Evolutionary conservation across 2,329 filamentous ascomycete species (phyloP), one percentile per base, ranked within the genome.

Genomic region (Epichloe scottii): DNA sequence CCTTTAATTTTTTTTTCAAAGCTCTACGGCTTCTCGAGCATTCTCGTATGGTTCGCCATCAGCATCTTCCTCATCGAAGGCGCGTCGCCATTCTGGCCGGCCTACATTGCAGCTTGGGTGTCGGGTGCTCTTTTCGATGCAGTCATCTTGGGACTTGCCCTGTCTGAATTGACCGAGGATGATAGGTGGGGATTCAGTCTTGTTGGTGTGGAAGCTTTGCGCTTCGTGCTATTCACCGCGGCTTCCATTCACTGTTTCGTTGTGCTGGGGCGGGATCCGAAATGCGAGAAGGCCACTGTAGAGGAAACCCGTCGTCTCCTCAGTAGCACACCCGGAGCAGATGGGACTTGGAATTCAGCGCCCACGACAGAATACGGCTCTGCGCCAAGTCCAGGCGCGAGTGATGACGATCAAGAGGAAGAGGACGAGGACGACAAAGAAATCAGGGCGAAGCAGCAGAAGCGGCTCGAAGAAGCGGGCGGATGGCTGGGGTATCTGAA

Each of bases 401-500:
- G 56, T 3, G 55, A 55, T 5, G 56, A 52, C 14, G 49, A 51
- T 19, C 23, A 51, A 2, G 52, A 54, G 8, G 48, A 48, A 3
- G 54, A 57, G 11, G 55, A 58, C 6, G 57, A 57, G 21, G 56
- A 56, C n/a, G 53, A 55, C 38, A 55, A 56, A 14, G 54, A 59
- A 43, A 59, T 62, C 26, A 59, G 58, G 48, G 51, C 53, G 7
- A 51, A 53, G 4, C 60, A 59, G 15, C 49, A 55, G 12, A 55
- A 59, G 50, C 55, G 55, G n/a, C 51, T 64, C 11, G 19, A 57
- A 12, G 57, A 59, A 14, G 49, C 52, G 3, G 59, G 58, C 1
- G 60, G 60, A 7, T 60, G 57, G 60, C 17, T 58, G 4, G 59
- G 55, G 0, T 62, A 62, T 39, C 49, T 62, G 8, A 56, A 52